These are phyloP conservation scores for Chlorella sp. DNA, from an alignment of 139 green algal genomes.

Conservation along the genomic window DNA sequence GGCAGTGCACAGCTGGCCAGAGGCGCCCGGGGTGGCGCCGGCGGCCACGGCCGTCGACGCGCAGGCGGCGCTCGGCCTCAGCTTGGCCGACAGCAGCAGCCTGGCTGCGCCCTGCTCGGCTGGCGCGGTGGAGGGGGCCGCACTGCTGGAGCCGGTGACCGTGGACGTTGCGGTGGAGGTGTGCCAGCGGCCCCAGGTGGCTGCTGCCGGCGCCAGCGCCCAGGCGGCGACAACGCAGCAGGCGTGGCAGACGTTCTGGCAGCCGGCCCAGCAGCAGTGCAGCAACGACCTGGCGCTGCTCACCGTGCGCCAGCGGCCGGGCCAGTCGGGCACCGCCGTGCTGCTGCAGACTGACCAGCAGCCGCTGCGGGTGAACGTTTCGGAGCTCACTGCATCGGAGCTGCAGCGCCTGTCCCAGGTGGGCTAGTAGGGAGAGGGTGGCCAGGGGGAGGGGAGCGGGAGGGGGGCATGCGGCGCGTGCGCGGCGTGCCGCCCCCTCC, in stretches of 20 bases:
- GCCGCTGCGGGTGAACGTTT: conserved; percentile 18
- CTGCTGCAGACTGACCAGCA: not conserved
- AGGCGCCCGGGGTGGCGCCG: not conserved
- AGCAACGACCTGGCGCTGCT: conserved; percentile 20
- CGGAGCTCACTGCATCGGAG: conserved; percentile 3
- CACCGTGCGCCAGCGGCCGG: conserved; percentile 1
- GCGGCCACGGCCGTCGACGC: conserved; percentile 5
- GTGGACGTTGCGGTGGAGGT: conserved; percentile 15
- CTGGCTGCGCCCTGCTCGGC: not conserved
- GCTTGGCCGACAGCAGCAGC: conserved; percentile 23
- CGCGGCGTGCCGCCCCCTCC: no score
- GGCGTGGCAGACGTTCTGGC: not conserved
- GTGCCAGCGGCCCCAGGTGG: no score
- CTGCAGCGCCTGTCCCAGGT: conserved; percentile 4
- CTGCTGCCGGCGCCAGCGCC: not conserved
- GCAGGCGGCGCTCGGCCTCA: not conserved
- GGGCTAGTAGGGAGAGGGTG: no score
- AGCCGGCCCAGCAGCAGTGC: conserved; percentile 3
- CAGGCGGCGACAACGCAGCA: not conserved
- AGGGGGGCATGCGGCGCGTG: no score
- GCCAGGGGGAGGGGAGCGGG: no score
- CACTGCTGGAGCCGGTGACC: conserved; percentile 13
- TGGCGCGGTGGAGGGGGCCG: not conserved
- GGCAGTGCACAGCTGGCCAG: conserved; percentile 17
- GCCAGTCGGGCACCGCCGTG: not conserved